Evolutionary conservation across 208 protist species (phyloP).

Genomic region (Leishmania mexicana): DNA sequence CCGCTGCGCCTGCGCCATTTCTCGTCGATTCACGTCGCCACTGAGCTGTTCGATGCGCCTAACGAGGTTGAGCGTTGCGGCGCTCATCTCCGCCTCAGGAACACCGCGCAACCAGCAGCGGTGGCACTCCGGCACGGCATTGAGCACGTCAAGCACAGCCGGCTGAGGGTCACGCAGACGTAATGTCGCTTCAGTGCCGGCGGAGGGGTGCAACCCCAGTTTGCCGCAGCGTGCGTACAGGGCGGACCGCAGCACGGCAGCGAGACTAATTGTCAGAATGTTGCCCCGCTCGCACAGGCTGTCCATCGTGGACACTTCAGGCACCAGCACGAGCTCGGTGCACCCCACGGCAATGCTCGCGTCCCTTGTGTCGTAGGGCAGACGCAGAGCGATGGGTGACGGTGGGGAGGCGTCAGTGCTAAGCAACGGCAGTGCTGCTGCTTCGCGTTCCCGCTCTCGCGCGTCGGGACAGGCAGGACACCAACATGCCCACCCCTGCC

Average conservation of each 20-base stretch:
- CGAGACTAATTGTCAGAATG: constrained; percentile 32
- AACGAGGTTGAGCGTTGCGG: constrained; percentile 15
- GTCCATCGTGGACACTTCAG: constrained; percentile 26
- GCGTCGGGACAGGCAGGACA: constrained; percentile 3
- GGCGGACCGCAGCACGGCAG: constrained; percentile 44
- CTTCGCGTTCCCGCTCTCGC: constrained; percentile 3
- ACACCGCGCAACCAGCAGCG: constrained; percentile 30
- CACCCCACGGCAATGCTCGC: constrained; percentile 63
- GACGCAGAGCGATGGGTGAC: constrained; percentile 54
- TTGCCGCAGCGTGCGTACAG: constrained; percentile 38
- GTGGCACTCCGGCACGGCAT: constrained; percentile 35
- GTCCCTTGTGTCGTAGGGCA: constrained; percentile 63
- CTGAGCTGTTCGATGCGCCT: constrained; percentile 12
- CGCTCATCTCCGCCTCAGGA: constrained; percentile 22
- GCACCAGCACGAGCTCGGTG: constrained; percentile 60
- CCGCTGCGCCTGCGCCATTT: constrained; percentile 31
- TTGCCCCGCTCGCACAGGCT: constrained; percentile 10
- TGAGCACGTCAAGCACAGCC: constrained; percentile 24
- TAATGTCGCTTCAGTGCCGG: background rate
- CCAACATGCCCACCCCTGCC: constrained; percentile 63
- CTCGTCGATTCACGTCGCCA: constrained; percentile 17
- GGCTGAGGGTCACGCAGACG: background rate
- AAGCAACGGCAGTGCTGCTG: constrained; percentile 43
- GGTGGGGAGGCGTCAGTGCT: constrained; percentile 42
- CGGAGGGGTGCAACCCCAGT: constrained; percentile 18